phyloP scores from a whole-genome alignment of 805 yeast genomes.

The Pichia paraexigua region DNA sequence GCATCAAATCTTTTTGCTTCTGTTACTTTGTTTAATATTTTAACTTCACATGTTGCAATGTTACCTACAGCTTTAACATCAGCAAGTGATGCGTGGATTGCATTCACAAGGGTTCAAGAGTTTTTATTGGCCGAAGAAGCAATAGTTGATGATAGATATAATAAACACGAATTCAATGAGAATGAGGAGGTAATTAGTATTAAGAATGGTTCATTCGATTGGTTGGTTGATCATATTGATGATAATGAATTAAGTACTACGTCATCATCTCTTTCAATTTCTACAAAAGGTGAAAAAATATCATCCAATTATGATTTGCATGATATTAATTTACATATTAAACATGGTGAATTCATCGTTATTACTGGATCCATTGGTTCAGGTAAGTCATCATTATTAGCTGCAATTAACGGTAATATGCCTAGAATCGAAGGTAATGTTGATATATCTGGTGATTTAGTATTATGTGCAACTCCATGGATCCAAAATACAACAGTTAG shows the following conservation, averaged over 20 bases:
- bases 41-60: conserved; percentile 56
- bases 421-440: conserved; percentile 43
- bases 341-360: conserved; percentile 61
- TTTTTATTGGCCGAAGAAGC: conserved; percentile 37
- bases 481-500: conserved; percentile 72
- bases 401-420: conserved; percentile 67
- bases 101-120: conserved; percentile 48
- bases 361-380: conserved; percentile 76
- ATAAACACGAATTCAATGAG: conserved; percentile 11
- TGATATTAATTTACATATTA: conserved; percentile 44
- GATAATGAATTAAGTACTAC: not conserved
- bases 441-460: conserved; percentile 42
- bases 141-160: conserved; percentile 22
- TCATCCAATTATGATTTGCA: conserved; percentile 29
- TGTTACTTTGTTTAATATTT: conserved; percentile 54
- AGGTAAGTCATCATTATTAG: conserved; percentile 68
- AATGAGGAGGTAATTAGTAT: conserved; percentile 37
- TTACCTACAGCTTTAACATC: conserved; percentile 65
- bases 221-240: conserved; percentile 38
- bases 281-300: not conserved
- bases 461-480: conserved; percentile 59
- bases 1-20: conserved; percentile 68
- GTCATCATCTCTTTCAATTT: not conserved
- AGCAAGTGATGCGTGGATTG: conserved; percentile 63
- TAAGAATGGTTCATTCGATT: conserved; percentile 49